phyloP scores from a whole-genome alignment of 306 rosid genomes.

The Vigna unguiculata region DNA sequence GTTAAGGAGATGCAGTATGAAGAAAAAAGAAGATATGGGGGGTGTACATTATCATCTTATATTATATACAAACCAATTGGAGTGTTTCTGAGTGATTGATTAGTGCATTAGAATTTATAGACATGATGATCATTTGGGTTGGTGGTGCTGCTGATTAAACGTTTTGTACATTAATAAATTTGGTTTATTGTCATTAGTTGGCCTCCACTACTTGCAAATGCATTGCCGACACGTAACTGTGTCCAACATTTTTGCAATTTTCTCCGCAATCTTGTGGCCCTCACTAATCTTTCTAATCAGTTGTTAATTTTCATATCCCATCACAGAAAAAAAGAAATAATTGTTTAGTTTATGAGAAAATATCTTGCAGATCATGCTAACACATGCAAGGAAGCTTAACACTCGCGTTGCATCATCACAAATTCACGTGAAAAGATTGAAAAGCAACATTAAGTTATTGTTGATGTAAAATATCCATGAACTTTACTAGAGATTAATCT shows the following conservation, averaged over 20 bases:
- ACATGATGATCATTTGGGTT: constrained; percentile 35
- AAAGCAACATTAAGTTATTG: neutral
- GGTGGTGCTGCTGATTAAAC: constrained; percentile 40
- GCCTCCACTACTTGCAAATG: constrained; percentile 39
- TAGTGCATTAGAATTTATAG: constrained; percentile 44
- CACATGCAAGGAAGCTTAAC: neutral
- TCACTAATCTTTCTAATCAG: constrained; percentile 24
- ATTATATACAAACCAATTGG: constrained; percentile 20
- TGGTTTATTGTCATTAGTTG: constrained; percentile 34
- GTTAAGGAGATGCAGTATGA: constrained; percentile 41
- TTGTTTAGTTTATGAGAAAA: constrained; percentile 23
- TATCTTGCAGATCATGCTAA: constrained; percentile 34
- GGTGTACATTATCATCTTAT: neutral
- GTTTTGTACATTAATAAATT: constrained; percentile 47
- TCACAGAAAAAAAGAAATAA: constrained; percentile 31
- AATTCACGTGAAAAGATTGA: neutral
- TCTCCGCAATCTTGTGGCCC: constrained; percentile 30
- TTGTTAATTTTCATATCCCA: constrained; percentile 32
- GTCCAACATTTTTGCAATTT: neutral
- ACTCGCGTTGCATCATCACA: neutral
- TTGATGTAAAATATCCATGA: too few species aligned
- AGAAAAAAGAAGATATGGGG: constrained; percentile 29
- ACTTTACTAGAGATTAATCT: too few species aligned
- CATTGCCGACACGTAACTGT: constrained; percentile 32
- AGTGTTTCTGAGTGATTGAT: constrained; percentile 49